A percentile compares a stretch with the other conserved stretches of the same genome.
Conservation (phyloP, 768 basidiomycete genomes). For the Lactarius sanguifluus region DNA sequence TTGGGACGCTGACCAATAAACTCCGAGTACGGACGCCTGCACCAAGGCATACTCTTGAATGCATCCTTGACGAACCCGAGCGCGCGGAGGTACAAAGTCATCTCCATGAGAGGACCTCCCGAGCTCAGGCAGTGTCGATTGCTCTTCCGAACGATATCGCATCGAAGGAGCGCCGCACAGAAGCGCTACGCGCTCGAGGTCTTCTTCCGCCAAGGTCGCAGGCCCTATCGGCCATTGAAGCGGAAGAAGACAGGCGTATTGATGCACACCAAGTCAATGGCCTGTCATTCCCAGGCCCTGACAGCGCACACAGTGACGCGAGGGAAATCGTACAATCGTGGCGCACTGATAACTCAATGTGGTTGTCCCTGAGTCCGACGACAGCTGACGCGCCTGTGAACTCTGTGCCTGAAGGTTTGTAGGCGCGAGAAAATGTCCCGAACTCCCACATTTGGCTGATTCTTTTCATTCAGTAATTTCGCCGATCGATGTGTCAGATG, state of each 20-base stretch:
- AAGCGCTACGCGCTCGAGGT: slow-evolving; percentile 27
- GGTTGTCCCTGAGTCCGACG: neutral
- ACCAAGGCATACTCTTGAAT: neutral
- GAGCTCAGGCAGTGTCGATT: slow-evolving; percentile 14
- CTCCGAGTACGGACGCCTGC: slow-evolving; percentile 13
- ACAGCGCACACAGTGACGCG: slow-evolving; percentile 13
- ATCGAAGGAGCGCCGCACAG: slow-evolving; percentile 25
- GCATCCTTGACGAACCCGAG: neutral
- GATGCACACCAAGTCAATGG: neutral
- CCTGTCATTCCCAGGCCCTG: neutral
- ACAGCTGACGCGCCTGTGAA: neutral
- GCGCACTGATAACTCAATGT: slow-evolving; percentile 10
- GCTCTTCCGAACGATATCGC: slow-evolving; percentile 17
- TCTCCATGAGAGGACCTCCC: neutral
- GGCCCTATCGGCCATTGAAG: slow-evolving; percentile 26
- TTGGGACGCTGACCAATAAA: slow-evolving; percentile 16
- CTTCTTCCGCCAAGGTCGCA: slow-evolving; percentile 12
- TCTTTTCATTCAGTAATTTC: neutral
- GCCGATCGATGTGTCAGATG: neutral
- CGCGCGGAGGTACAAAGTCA: neutral
- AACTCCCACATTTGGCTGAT: neutral
- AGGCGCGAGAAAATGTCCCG: neutral
- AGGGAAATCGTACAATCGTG: slow-evolving; percentile 24
- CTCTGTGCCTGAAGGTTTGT: slow-evolving; percentile 13
- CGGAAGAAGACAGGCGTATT: slow-evolving; percentile 23